Evolutionary conservation across 2,329 filamentous ascomycete genomes (phyloP).

Genomic region (Fonsecaea nubica): DNA sequence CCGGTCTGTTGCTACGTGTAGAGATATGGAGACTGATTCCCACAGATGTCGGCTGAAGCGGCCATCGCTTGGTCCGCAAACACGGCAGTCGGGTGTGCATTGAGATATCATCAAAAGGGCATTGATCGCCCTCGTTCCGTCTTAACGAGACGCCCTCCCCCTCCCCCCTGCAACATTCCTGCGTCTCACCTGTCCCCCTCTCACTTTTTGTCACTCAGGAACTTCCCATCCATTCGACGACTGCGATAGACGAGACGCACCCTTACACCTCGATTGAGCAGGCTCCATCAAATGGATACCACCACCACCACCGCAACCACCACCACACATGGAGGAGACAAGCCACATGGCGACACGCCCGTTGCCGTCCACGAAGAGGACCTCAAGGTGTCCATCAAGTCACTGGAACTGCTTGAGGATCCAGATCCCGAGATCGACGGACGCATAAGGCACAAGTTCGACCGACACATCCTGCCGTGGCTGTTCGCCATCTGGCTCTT

Average conservation of each 20-base stretch:
- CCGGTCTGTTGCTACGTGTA: not conserved
- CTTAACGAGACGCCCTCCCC: not conserved
- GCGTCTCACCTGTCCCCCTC: not conserved
- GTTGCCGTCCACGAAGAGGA: not conserved
- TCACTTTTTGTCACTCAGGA: not conserved
- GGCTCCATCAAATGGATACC: not conserved
- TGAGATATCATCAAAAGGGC: not conserved
- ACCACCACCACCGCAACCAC: no score
- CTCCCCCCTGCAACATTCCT: not conserved
- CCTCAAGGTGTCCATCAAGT: constrained; percentile 1
- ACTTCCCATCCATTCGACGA: not conserved
- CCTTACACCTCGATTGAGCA: not conserved
- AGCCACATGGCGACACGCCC: not conserved
- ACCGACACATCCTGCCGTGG: constrained; percentile 9
- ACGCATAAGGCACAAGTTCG: constrained; percentile 1
- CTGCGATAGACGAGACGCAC: not conserved
- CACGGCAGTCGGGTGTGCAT: not conserved
- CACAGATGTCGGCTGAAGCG: not conserved
- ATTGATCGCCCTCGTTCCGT: not conserved
- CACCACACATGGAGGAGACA: not conserved
- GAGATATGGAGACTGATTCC: not conserved
- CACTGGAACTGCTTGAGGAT: constrained; percentile 5
- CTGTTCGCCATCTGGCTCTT: constrained; percentile 45
- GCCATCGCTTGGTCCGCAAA: constrained; percentile 7
- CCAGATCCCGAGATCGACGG: not conserved